A percentile compares a stretch with the other conserved stretches of the same genome.
Evolutionary conservation across 164 flowering plant genomes (phyloP).

Genomic region (Tinospora cordifolia): DNA sequence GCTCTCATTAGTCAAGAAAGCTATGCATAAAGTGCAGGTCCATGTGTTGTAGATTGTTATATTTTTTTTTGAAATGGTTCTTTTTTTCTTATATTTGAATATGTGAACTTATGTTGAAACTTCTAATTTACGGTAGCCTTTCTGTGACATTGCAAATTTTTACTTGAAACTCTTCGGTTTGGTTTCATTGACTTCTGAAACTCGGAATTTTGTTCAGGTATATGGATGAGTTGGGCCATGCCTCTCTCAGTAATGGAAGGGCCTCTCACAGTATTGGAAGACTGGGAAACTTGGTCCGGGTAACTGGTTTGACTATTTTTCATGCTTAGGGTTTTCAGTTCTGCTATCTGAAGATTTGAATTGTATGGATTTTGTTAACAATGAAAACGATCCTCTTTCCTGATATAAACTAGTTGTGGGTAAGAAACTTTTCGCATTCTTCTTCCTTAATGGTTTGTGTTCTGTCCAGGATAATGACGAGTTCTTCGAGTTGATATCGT

Average conservation of each 20-base stretch:
- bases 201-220: conserved; percentile 37
- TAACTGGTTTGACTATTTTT: conserved; percentile 19
- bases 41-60: no score
- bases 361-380: neutral
- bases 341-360: neutral
- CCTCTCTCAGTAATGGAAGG: conserved; percentile 49
- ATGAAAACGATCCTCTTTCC: neutral
- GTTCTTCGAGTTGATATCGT: conserved; percentile 81
- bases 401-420: neutral
- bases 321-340: neutral
- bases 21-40: no score
- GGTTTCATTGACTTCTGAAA: conserved; percentile 2
- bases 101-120: neutral
- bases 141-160: neutral
- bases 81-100: no score
- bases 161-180: neutral
- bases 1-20: no score
- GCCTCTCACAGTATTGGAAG: conserved; percentile 72
- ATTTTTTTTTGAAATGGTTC: no score
- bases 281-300: conserved; percentile 71
- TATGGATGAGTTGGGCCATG: conserved; percentile 53
- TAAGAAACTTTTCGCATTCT: neutral
- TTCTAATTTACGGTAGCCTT: neutral
- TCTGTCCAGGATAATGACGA: conserved; percentile 88
- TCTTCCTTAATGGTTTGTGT: neutral